Evolutionary conservation across 148 eudicot species (phyloP), one percentile per base, ranked within the genome.

Genomic region (Agrostemma githago): DNA sequence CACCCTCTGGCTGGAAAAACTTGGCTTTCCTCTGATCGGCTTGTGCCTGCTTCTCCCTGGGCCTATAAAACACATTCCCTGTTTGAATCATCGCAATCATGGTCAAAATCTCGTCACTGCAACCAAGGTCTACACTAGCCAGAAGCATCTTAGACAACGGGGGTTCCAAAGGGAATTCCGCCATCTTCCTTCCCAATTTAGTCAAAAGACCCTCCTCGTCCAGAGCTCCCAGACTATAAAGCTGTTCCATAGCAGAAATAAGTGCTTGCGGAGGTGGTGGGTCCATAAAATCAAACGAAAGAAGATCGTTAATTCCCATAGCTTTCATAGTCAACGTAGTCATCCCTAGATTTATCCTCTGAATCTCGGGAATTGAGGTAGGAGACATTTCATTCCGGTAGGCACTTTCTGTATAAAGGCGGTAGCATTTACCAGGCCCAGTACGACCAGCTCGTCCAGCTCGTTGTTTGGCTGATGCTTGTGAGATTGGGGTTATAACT

Each of bases 1-100:
- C 99, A 48, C 97, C 99, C 80, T 92, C 99, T 6, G 99, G 93
- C 78, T 95, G 99, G 80, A 90, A 92, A 85, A 95, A 95, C 78
- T 95, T 95, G 65, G 99, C 99, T 76, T 87, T 88, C 75, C 88
- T 95, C 76, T 95, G 93, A 73, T 90, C 99, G 6, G 99, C 99
- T 79, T 87, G 92, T 26, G 97, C 97, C 81, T 95, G 99, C 74
- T 95, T 95, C 81, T 95, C 99, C 80, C 93, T 84, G 0, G 99
- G 99, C 64, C 99, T 81, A 77, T 92, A 90, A 58, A 92, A 95
- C 20, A 95, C 81, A 76, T 95, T 95, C 67, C 96, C 99, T 11
- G 99, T 92, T 65, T 88, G 91, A 77, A 95, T 92, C 99, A 92
- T 95, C 1, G 99, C 91, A 83, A 92, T 95, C 21, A 95, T 92